Percentiles rank a stretch among this genome's conserved stretches.
Evolutionary conservation across 1,139 yeast genomes (phyloP).

Genomic region (Saccharomyces hybrid): DNA sequence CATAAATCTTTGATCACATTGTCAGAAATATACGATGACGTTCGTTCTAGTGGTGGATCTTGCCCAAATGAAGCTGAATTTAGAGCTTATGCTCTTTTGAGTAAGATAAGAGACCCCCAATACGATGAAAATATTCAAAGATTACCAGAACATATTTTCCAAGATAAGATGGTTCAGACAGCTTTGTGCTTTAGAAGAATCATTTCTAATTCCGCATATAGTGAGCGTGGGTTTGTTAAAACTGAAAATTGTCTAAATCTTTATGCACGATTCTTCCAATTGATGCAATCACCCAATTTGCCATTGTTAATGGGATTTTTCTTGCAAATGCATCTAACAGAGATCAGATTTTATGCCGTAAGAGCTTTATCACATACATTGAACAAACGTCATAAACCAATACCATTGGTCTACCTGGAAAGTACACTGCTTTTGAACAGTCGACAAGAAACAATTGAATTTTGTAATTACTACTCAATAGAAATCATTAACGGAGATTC

Average conservation of each 20-base stretch:
- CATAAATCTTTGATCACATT: conserved; percentile 87
- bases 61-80: conserved; percentile 90
- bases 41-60: conserved; percentile 56
- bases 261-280: conserved; percentile 57
- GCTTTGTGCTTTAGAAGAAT: conserved; percentile 65
- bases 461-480: conserved; percentile 59
- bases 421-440: conserved; percentile 60
- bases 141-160: conserved; percentile 51
- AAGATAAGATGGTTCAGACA: conserved; percentile 52
- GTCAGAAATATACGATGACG: conserved; percentile 79
- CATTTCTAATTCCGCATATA: conserved; percentile 54
- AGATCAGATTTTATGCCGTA: conserved; percentile 67
- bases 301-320: conserved; percentile 71
- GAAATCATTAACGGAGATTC: conserved; percentile 36
- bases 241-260: conserved; percentile 57
- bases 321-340: conserved; percentile 73
- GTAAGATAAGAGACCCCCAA: conserved; percentile 80
- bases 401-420: conserved; percentile 42
- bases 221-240: conserved; percentile 49
- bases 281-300: conserved; percentile 43
- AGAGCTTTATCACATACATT: conserved; percentile 59
- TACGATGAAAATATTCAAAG: conserved; percentile 67
- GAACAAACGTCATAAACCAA: conserved; percentile 66
- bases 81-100: conserved; percentile 74
- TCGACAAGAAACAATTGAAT: conserved; percentile 43